phyloP scores from a whole-genome alignment of 1,284 basidiomycete species.

The Volvariella volvacea region DNA sequence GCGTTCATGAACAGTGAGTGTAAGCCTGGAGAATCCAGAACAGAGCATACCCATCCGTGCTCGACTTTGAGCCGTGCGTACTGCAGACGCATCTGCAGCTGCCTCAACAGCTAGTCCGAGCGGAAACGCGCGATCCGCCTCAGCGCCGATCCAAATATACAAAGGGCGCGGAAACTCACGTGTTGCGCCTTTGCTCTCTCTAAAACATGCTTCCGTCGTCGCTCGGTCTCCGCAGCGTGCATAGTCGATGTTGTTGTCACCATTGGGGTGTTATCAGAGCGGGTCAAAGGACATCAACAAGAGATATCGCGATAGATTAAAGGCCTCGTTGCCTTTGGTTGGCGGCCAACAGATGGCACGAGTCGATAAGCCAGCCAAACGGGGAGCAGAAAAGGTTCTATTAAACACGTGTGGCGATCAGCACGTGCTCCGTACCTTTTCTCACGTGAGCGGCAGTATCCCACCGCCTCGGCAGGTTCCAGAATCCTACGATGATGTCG shows the following conservation, averaged over 20 bases:
- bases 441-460: no score
- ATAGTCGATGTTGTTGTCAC: conserved; percentile 11
- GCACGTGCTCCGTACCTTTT: not conserved
- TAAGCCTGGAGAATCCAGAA: not conserved
- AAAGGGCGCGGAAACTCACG: conserved; percentile 32
- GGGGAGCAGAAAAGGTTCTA: not conserved
- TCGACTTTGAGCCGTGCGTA: conserved; percentile 76
- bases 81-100: conserved; percentile 68
- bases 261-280: conserved; percentile 11
- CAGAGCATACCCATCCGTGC: conserved; percentile 63
- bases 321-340: not conserved
- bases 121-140: not conserved
- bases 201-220: conserved; percentile 39
- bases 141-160: not conserved
- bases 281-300: not conserved
- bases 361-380: not conserved
- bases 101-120: conserved; percentile 50
- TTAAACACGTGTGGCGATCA: not conserved
- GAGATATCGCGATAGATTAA: not conserved
- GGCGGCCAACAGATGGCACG: not conserved
- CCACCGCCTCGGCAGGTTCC: no score
- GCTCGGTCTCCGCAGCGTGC: conserved; percentile 22
- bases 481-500: no score
- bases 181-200: conserved; percentile 60
- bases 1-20: conserved; percentile 7